Evolutionary conservation across 2,329 filamentous ascomycete species (phyloP).

Genomic region (Fusarium armeniacum): DNA sequence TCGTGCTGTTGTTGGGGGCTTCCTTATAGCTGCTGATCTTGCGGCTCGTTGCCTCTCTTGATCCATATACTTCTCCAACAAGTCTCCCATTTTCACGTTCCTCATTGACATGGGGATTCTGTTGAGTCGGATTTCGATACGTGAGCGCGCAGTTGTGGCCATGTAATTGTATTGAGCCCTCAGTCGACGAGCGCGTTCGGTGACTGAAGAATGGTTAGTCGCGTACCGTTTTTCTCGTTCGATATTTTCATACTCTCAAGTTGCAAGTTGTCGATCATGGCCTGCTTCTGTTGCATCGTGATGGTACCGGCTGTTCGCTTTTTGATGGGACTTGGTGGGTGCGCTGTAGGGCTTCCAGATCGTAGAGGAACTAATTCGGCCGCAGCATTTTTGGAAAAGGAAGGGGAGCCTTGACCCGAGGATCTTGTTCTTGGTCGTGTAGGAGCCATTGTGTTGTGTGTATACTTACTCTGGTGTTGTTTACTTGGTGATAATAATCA

Average conservation of each 20-base stretch:
- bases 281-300: conserved; percentile 82
- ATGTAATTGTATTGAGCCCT: conserved; percentile 91
- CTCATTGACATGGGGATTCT: conserved; percentile 86
- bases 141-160: conserved; percentile 84
- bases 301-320: conserved; percentile 71
- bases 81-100: conserved; percentile 84
- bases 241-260: conserved; percentile 76
- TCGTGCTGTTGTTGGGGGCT: conserved; percentile 62
- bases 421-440: conserved; percentile 57
- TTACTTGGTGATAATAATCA: conserved; percentile 23
- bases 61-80: conserved; percentile 69
- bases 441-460: conserved; percentile 61
- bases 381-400: conserved; percentile 39
- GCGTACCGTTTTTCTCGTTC: conserved; percentile 27
- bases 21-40: conserved; percentile 65
- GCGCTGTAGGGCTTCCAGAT: conserved; percentile 55
- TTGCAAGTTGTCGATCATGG: conserved; percentile 89
- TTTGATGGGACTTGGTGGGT: conserved; percentile 71
- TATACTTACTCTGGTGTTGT: conserved; percentile 30
- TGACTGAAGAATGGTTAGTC: conserved; percentile 69
- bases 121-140: conserved; percentile 93
- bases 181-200: conserved; percentile 87
- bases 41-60: conserved; percentile 59
- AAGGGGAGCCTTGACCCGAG: conserved; percentile 46
- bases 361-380: conserved; percentile 45